Evolutionary conservation across 2,329 filamentous ascomycete species (phyloP).

Genomic region (Cladophialophora yegresii): DNA sequence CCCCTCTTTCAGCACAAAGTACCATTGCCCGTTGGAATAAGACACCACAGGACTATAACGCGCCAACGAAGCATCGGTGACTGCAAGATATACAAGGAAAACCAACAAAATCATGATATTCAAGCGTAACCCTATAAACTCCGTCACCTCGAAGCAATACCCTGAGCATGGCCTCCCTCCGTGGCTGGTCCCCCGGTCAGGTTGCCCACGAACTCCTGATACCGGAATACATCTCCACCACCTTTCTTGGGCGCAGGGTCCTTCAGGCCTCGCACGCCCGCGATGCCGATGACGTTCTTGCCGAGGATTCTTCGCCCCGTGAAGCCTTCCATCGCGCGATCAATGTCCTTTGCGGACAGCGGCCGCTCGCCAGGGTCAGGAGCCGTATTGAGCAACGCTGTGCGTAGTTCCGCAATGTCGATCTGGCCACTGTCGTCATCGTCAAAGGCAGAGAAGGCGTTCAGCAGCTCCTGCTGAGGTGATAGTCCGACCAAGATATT

Average conservation of each 20-base stretch:
- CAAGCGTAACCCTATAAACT: neutral
- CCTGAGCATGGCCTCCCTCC: constrained; percentile 16
- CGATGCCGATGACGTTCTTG: constrained; percentile 47
- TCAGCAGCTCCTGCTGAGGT: constrained; percentile 75
- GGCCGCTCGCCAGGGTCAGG: constrained; percentile 69
- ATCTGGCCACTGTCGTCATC: constrained; percentile 94
- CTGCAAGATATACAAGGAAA: neutral
- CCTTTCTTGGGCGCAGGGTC: constrained; percentile 56
- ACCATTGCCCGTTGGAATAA: neutral
- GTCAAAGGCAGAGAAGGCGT: constrained; percentile 92
- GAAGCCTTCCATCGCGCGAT: constrained; percentile 84
- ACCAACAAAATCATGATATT: neutral
- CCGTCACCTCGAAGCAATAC: constrained; percentile 19
- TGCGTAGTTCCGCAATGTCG: constrained; percentile 76
- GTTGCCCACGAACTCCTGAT: constrained; percentile 83
- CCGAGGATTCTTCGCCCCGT: constrained; percentile 80
- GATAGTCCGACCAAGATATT: constrained; percentile 73
- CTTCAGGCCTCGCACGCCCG: constrained; percentile 33
- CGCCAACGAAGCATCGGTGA: neutral
- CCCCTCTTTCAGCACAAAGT: neutral
- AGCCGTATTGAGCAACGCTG: constrained; percentile 78
- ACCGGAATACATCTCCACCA: constrained; percentile 90
- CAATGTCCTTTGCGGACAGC: constrained; percentile 73
- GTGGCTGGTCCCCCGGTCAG: constrained; percentile 56
- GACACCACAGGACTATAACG: neutral